phyloP scores from a whole-genome alignment of 1,284 basidiomycete genomes.

The Papiliotrema laurentii region DNA sequence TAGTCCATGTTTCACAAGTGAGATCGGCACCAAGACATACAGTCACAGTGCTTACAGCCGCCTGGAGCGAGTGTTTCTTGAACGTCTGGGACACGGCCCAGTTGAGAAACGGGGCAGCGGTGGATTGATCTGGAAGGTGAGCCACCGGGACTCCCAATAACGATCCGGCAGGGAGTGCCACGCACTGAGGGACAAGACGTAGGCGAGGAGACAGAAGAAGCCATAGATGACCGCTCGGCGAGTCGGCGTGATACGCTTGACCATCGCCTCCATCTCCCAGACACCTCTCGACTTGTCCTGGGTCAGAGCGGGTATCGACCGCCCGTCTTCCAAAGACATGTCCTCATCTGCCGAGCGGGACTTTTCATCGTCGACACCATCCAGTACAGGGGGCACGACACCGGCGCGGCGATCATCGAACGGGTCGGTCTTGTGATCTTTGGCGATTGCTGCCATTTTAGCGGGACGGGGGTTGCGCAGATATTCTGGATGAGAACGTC shows the following conservation, averaged over 20 bases:
- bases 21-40: too few relatives aligned
- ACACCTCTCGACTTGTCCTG: constrained; percentile 36
- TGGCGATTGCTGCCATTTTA: too few relatives aligned
- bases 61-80: constrained; percentile 32
- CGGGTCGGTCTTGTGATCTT: too few relatives aligned
- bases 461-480: too few relatives aligned
- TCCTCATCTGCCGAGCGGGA: too few relatives aligned
- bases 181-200: constrained; percentile 38
- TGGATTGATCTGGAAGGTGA: constrained; percentile 27
- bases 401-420: too few relatives aligned
- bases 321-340: too few relatives aligned
- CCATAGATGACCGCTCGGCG: constrained; percentile 30
- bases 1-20: too few relatives aligned
- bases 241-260: constrained; percentile 21
- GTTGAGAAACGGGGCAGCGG: constrained; percentile 28
- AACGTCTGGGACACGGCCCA: constrained; percentile 36
- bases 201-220: constrained; percentile 37
- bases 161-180: not conserved
- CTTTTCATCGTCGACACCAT: too few relatives aligned
- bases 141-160: not conserved
- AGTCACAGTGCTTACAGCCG: constrained; percentile 37
- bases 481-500: too few relatives aligned
- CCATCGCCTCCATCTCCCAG: constrained; percentile 37
- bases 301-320: too few relatives aligned
- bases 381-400: too few relatives aligned